These are phyloP conservation scores for Barnettozyma sp. DNA, from an alignment of 805 yeast genomes.

Conservation along the genomic window DNA sequence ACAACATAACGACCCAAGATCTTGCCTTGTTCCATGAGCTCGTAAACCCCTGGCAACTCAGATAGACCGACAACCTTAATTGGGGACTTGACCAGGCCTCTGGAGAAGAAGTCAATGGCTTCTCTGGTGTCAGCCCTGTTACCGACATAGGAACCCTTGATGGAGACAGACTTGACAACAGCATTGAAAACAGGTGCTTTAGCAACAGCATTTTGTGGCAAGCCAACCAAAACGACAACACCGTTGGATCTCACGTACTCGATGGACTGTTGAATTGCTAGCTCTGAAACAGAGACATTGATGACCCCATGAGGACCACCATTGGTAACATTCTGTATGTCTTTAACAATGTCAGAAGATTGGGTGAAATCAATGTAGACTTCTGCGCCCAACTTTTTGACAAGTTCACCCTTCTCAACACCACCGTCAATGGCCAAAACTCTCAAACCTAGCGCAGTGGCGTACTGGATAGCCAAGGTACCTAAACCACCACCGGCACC, in stretches of 20 bases:
- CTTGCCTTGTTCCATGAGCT: conserved; percentile 49
- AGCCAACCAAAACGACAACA: conserved; percentile 56
- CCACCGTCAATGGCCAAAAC: conserved; percentile 73
- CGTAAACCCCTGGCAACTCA: conserved; percentile 45
- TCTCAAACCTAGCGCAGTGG: conserved; percentile 66
- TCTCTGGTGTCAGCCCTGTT: conserved; percentile 41
- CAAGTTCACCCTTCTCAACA: conserved; percentile 51
- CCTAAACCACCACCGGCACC: conserved; percentile 86
- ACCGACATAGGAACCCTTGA: conserved; percentile 32
- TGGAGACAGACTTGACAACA: conserved; percentile 42
- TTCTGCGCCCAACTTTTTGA: conserved; percentile 57
- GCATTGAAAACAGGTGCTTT: conserved; percentile 39
- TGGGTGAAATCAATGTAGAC: conserved; percentile 49
- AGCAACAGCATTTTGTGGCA: conserved; percentile 46
- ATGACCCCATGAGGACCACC: conserved; percentile 65
- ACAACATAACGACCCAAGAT: conserved; percentile 75
- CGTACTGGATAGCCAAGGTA: conserved; percentile 68
- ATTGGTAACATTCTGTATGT: conserved; percentile 39
- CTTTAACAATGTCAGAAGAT: conserved; percentile 43
- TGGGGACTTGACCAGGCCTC: conserved; percentile 60
- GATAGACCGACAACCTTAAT: conserved; percentile 51
- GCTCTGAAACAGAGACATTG: conserved; percentile 50
- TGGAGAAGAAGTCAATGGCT: conserved; percentile 59
- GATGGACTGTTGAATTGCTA: conserved; percentile 41
- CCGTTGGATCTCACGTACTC: conserved; percentile 54